These are phyloP conservation scores for Botrytis elliptica DNA, from an alignment of 2,329 filamentous ascomycete genomes.

Conservation along the genomic window DNA sequence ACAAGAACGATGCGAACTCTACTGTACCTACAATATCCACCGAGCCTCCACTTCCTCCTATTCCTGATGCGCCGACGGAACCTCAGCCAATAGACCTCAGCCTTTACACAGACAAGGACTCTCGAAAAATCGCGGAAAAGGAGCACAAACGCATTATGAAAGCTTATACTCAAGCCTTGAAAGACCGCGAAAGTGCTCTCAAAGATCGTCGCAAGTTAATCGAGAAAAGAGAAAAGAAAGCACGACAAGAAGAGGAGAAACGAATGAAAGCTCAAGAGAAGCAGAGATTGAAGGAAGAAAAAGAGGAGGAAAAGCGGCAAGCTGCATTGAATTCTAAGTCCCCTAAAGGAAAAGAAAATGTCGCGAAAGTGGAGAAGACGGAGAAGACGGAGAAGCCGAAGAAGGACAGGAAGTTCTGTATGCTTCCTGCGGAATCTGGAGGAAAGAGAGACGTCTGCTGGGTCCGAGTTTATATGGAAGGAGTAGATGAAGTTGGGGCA, in stretches of 20 bases:
- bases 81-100: conserved; percentile 57
- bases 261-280: conserved; percentile 38
- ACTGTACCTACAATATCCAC: conserved; percentile 37
- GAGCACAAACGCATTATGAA: conserved; percentile 63
- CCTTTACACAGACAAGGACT: conserved; percentile 60
- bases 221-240: conserved; percentile 51
- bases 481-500: conserved; percentile 80
- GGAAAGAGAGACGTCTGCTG: conserved; percentile 68
- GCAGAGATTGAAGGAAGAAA: conserved; percentile 38
- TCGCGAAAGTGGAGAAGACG: conserved; percentile 31
- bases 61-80: conserved; percentile 52
- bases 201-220: conserved; percentile 61
- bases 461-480: conserved; percentile 77
- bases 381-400: conserved; percentile 36
- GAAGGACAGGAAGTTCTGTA: conserved; percentile 67
- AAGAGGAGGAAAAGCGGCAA: conserved; percentile 36
- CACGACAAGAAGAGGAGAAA: conserved; percentile 43
- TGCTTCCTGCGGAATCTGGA: conserved; percentile 57
- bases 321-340: conserved; percentile 30
- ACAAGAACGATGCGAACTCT: neutral
- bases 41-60: conserved; percentile 44
- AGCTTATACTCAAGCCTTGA: conserved; percentile 63
- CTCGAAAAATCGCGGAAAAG: conserved; percentile 67
- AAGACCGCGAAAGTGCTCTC: conserved; percentile 63
- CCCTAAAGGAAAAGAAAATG: conserved; percentile 34